Evolutionary conservation across 441 rosid genomes (phyloP).

Genomic region (Gossypium schwendimanii): DNA sequence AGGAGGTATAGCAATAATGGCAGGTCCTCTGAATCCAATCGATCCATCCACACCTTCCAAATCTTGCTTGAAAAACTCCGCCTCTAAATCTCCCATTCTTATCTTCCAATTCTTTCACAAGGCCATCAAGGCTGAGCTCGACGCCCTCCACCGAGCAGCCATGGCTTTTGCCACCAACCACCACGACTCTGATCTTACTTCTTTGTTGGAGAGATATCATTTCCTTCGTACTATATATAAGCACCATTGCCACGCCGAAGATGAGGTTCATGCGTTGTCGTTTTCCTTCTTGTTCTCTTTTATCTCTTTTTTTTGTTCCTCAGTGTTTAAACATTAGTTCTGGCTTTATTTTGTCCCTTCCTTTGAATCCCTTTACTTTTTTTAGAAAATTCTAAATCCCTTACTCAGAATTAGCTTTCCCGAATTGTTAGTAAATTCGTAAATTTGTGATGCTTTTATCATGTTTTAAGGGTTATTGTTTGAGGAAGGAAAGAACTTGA

Average conservation of each 20-base stretch:
- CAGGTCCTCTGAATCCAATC: slow-evolving; percentile 41
- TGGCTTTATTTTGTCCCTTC: not conserved
- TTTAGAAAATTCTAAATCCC: not conserved
- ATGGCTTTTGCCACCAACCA: slow-evolving; percentile 38
- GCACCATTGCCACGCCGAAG: slow-evolving; percentile 77
- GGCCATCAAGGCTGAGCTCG: slow-evolving; percentile 62
- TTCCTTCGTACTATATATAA: slow-evolving; percentile 50
- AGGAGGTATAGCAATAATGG: slow-evolving; percentile 51
- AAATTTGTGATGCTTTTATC: not conserved
- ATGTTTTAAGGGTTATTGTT: not conserved
- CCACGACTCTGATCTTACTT: slow-evolving; percentile 33
- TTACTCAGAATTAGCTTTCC: not conserved
- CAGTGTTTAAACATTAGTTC: not conserved
- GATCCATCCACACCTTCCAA: slow-evolving; percentile 38
- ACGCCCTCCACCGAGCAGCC: slow-evolving; percentile 56
- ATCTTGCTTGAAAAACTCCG: slow-evolving; percentile 38
- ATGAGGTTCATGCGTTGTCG: slow-evolving; percentile 40
- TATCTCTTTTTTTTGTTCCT: not conserved
- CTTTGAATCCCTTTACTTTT: not conserved
- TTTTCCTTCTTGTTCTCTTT: not conserved
- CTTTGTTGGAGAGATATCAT: slow-evolving; percentile 42
- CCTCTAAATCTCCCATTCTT: slow-evolving; percentile 50
- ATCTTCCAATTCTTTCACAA: slow-evolving; percentile 66
- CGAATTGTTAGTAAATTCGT: not conserved
- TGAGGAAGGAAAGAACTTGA: not conserved